Evolutionary conservation across 495 filamentous ascomycete species (phyloP).

Genomic region (Astrocystis sublimbata): DNA sequence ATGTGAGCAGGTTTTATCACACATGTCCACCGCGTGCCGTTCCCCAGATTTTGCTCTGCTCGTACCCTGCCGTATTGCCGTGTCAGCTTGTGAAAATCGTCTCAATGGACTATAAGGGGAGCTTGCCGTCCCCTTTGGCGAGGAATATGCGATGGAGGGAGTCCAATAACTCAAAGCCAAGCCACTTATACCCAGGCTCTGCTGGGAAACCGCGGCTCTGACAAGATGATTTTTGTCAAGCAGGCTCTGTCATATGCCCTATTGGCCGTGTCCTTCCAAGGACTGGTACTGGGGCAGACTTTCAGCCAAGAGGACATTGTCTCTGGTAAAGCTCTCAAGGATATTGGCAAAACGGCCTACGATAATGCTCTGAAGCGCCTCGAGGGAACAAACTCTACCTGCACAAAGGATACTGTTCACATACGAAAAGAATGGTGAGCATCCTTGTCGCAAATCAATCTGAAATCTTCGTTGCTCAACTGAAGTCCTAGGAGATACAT

Average conservation of each 20-base stretch:
- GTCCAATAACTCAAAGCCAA: too few species aligned
- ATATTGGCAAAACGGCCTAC: constrained; percentile 36
- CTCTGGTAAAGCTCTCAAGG: constrained; percentile 38
- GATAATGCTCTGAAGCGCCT: constrained; percentile 37
- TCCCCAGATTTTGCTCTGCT: constrained; percentile 26
- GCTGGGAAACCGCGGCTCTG: neutral
- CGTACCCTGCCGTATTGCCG: constrained; percentile 31
- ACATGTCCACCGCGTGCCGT: constrained; percentile 1
- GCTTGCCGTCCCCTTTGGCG: neutral
- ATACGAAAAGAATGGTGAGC: constrained; percentile 49
- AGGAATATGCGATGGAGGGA: neutral
- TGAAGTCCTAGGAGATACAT: constrained; percentile 39
- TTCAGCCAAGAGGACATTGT: constrained; percentile 41
- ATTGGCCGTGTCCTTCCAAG: constrained; percentile 28
- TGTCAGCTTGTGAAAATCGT: constrained; percentile 19
- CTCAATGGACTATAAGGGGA: constrained; percentile 26
- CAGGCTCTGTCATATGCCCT: constrained; percentile 23
- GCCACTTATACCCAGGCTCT: neutral
- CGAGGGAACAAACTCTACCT: constrained; percentile 33
- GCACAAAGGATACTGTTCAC: constrained; percentile 44
- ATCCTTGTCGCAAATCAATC: too few species aligned
- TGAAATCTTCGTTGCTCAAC: too few species aligned
- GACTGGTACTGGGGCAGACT: constrained; percentile 23
- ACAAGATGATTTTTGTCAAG: constrained; percentile 28
- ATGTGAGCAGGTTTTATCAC: neutral